phyloP scores from a whole-genome alignment of 192 early-diverging fungal species.

The Gryganskiella cystojenkinii region DNA sequence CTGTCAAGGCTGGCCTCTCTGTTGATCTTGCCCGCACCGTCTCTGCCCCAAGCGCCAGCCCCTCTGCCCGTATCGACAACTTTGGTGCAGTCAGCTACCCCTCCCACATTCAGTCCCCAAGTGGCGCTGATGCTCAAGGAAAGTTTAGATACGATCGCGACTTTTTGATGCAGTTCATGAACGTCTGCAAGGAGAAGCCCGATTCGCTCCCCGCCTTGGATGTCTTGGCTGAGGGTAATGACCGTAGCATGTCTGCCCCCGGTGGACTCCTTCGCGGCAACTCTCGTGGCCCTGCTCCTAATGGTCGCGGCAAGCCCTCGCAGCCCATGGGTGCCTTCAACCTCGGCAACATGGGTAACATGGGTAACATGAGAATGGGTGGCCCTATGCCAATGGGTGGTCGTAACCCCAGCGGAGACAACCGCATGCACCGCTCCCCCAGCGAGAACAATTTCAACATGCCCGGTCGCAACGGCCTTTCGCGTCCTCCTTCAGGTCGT shows the following conservation, averaged over 20 bases:
- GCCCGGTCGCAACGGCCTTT: constrained; percentile 35
- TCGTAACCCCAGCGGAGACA: constrained; percentile 55
- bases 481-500: constrained; percentile 56
- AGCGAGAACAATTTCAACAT: constrained; percentile 28
- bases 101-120: constrained; percentile 64
- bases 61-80: constrained; percentile 61
- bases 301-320: constrained; percentile 49
- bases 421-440: constrained; percentile 28
- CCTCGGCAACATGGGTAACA: constrained; percentile 52
- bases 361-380: constrained; percentile 12
- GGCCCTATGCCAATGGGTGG: constrained; percentile 54
- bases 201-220: constrained; percentile 62
- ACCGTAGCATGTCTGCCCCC: constrained; percentile 47
- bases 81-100: constrained; percentile 57
- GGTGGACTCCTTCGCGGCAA: constrained; percentile 20
- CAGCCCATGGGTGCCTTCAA: constrained; percentile 53
- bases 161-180: constrained; percentile 85
- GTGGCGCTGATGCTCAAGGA: constrained; percentile 61
- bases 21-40: constrained; percentile 52
- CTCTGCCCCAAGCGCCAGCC: constrained; percentile 54
- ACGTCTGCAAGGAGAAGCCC: constrained; percentile 70
- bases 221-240: constrained; percentile 57
- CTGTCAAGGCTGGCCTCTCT: constrained; percentile 41
- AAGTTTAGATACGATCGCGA: constrained; percentile 76
- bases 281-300: constrained; percentile 37